phyloP scores from a whole-genome alignment of 2,329 filamentous ascomycete species.

The Epichloe scottii region DNA sequence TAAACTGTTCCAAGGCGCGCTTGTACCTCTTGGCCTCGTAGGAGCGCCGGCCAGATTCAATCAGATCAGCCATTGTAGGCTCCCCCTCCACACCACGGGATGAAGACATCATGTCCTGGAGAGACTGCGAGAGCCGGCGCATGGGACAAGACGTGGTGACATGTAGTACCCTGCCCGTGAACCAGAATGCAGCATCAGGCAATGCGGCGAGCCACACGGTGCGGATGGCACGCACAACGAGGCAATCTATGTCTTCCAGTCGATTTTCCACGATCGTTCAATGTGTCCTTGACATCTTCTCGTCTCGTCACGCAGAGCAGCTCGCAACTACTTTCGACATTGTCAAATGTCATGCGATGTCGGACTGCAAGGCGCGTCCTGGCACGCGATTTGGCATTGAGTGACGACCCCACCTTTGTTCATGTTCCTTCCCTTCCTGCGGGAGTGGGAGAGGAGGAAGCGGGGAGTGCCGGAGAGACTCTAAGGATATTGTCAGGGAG shows the following conservation, averaged over 20 bases:
- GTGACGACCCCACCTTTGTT: background rate
- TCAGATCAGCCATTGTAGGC: constrained; percentile 7
- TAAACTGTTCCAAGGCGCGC: constrained; percentile 24
- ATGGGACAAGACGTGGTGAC: constrained; percentile 2
- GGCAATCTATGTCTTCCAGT: background rate
- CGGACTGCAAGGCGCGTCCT: background rate
- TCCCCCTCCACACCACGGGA: constrained; percentile 2
- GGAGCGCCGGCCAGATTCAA: constrained; percentile 20
- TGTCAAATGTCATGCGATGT: background rate
- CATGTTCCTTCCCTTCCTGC: background rate
- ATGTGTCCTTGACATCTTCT: background rate
- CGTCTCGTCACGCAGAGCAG: background rate
- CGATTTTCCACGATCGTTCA: background rate
- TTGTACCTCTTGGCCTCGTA: constrained; percentile 23
- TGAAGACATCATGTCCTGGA: constrained; percentile 7
- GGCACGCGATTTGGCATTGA: background rate
- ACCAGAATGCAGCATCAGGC: background rate
- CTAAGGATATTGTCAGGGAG: too few relatives aligned
- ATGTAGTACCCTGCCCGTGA: background rate
- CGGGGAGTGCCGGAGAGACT: too few relatives aligned
- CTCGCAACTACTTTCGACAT: background rate
- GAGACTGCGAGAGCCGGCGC: constrained; percentile 6
- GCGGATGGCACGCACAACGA: background rate
- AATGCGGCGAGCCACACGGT: background rate
- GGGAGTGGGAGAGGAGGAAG: too few relatives aligned